Conservation (phyloP, 306 rosid species). For the Ochetophila trinervis region DNA sequence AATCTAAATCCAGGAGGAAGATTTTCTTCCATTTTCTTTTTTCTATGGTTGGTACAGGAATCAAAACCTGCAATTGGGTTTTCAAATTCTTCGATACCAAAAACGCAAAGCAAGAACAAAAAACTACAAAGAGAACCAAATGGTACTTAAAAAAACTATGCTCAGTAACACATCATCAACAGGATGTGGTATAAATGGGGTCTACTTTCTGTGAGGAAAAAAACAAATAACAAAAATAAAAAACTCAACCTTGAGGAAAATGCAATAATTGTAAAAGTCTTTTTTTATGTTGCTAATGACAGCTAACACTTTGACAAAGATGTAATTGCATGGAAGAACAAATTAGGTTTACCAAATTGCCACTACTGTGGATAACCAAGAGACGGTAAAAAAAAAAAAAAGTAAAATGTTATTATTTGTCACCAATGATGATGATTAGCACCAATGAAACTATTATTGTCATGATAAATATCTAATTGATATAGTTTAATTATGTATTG, state of each 20-base stretch:
- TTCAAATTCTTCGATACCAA: neutral
- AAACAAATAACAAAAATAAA: too few relatives aligned
- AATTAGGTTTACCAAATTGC: slow-evolving; percentile 9
- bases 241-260: slow-evolving; percentile 49
- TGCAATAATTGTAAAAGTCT: slow-evolving; percentile 28
- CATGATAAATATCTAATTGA: too few relatives aligned
- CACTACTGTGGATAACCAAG: neutral
- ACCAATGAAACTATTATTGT: too few relatives aligned
- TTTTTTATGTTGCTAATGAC: slow-evolving; percentile 11
- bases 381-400: too few relatives aligned
- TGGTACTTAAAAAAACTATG: slow-evolving; percentile 24
- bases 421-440: too few relatives aligned
- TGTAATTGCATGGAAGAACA: slow-evolving; percentile 1
- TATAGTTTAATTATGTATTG: too few relatives aligned
- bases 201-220: slow-evolving; percentile 22
- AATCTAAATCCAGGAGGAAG: slow-evolving; percentile 95
- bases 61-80: neutral
- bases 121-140: neutral
- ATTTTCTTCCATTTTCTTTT: slow-evolving; percentile 55
- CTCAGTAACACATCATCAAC: slow-evolving; percentile 28
- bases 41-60: neutral
- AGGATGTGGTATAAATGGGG: slow-evolving; percentile 40
- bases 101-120: slow-evolving; percentile 8
- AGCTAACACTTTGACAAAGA: slow-evolving; percentile 81
- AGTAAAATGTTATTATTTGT: too few relatives aligned